Base-by-base conservation (phyloP, 2,329 filamentous ascomycete species). In the Moelleriella libera region DNA sequence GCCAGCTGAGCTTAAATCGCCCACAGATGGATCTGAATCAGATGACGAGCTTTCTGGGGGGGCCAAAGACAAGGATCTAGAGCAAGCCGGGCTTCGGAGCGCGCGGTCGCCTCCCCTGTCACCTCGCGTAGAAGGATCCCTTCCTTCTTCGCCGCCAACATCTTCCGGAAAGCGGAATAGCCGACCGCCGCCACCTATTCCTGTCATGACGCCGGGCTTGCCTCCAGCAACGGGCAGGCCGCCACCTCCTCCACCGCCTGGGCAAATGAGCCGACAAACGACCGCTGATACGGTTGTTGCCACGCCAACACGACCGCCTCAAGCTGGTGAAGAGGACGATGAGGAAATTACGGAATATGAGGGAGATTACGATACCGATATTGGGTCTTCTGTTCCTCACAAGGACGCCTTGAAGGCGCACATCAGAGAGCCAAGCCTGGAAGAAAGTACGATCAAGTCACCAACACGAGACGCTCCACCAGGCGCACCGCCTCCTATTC, bases 291-390 rank as follows among this genome's bases (percentile, higher is more conserved):
- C 69, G 47, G 68, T 68, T 44, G 55, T 61, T 2, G 55, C 66
- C 9, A 66, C 70, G 10, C 67, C 74, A 29, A 55, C 65, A 47
- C 59, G 72, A 51, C 64, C 64, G 9, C 55, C 58, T 8, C 63
- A 67, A 49, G 69, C 68, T 51, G 74, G 68, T 29, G 82, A 84
- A 32, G 80, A 80, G 32, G 82, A 83, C 11, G 82, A 80, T 30
- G 87, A 85, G 50, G 88, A 94, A 58, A 76, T 88, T 34, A 94
- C 88, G 0, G 90, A 96, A 59, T 97, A 97, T 59, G 92, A 98
- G 60, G 92, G 90, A 6, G 92, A 97, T 60, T 97, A 97, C 61
- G 92, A 97, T 57, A 97, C 92, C 6, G 92, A 97, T 61, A 97
- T 97, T 60, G 89, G 85, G 2, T 87, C 89, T n/a, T 83, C 87